Percentiles rank a stretch among this genome's conserved stretches.
Evolutionary conservation across 2,329 filamentous ascomycete genomes (phyloP).

Genomic region (Epichloe coenophiala): DNA sequence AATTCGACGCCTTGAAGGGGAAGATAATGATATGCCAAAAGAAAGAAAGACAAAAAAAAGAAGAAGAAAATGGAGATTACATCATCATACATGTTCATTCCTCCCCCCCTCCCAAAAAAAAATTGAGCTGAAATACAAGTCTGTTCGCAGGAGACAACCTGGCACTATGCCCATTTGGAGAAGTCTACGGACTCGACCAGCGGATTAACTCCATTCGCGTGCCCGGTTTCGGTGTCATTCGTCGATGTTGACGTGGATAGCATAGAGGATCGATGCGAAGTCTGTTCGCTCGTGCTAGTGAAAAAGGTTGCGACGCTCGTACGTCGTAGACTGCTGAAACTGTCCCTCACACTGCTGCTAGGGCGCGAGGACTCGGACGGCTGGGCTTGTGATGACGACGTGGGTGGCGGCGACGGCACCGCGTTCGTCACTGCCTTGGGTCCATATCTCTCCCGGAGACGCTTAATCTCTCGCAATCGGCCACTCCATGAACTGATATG

Average conservation of each 20-base stretch:
- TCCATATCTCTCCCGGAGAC: constrained; percentile 57
- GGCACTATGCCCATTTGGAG: constrained; percentile 22
- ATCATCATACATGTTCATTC: neutral
- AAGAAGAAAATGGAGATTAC: neutral
- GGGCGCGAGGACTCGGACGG: constrained; percentile 7
- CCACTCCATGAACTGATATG: constrained; percentile 83
- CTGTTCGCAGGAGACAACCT: neutral
- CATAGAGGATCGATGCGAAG: constrained; percentile 45
- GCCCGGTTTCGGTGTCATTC: constrained; percentile 38
- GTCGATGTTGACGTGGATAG: constrained; percentile 38
- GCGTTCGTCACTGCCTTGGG: constrained; percentile 22
- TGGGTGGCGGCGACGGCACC: constrained; percentile 16
- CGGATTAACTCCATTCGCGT: constrained; percentile 16
- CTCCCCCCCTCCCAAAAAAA: neutral
- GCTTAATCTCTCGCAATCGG: constrained; percentile 71
- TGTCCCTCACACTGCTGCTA: constrained; percentile 36
- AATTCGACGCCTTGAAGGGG: neutral
- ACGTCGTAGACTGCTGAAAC: constrained; percentile 44
- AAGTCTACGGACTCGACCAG: constrained; percentile 26
- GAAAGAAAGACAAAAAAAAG: neutral
- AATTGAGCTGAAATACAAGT: neutral
- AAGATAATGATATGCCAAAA: neutral
- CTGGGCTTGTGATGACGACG: constrained; percentile 11
- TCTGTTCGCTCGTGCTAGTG: constrained; percentile 40
- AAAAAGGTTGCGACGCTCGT: constrained; percentile 55